Conservation (phyloP, 495 filamentous ascomycete species). For the Aspergillus ellipticus region DNA sequence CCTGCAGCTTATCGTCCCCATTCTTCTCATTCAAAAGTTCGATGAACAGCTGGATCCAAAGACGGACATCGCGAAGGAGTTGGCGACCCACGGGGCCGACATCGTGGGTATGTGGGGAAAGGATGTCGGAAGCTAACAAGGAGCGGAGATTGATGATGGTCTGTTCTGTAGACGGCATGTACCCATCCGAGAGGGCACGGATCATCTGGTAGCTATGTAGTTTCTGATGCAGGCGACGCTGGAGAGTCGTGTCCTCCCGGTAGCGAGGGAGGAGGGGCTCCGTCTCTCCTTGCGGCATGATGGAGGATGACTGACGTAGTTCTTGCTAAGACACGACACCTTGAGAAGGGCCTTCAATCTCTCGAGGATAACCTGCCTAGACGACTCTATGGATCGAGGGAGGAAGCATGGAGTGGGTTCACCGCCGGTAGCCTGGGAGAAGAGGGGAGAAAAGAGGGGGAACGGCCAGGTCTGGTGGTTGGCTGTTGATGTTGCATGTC, state of each 20-base stretch:
- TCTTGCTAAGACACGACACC: not conserved
- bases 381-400: no score
- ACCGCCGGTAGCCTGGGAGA: no score
- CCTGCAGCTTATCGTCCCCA: slow-evolving; percentile 77
- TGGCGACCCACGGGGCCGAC: slow-evolving; percentile 73
- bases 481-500: slow-evolving; percentile 1
- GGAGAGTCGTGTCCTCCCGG: slow-evolving; percentile 73
- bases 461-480: not conserved
- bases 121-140: slow-evolving; percentile 69
- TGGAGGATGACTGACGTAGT: slow-evolving; percentile 8
- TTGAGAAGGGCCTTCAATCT: not conserved
- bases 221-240: slow-evolving; percentile 76
- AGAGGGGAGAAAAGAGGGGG: not conserved
- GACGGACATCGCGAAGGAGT: slow-evolving; percentile 66
- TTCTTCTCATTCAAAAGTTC: slow-evolving; percentile 79
- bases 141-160: slow-evolving; percentile 75
- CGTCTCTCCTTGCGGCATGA: slow-evolving; percentile 57
- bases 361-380: no score
- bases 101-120: slow-evolving; percentile 71
- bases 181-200: slow-evolving; percentile 77
- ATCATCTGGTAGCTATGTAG: slow-evolving; percentile 91
- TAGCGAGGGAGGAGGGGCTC: slow-evolving; percentile 83
- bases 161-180: slow-evolving; percentile 90
- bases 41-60: slow-evolving; percentile 71
- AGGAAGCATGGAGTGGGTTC: no score